Conservation (phyloP, 345 rosid genomes). For the Ceriops decandra region DNA sequence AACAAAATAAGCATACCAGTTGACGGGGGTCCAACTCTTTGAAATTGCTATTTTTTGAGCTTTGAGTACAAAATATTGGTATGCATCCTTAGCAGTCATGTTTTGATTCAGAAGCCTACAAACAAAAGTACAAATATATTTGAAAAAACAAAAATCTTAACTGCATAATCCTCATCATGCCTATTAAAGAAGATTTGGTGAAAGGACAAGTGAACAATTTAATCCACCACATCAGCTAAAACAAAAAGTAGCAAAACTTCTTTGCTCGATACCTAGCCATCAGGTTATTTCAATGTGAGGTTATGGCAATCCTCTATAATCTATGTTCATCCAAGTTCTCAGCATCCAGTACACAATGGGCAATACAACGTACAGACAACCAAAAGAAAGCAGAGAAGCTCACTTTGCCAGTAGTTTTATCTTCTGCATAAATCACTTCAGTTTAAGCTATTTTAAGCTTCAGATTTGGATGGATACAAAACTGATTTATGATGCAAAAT, state of each 20-base stretch:
- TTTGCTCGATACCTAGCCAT: neutral
- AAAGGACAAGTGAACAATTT: neutral
- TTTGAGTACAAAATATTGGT: slow-evolving; percentile 68
- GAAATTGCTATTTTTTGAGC: slow-evolving; percentile 83
- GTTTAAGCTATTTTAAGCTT: neutral
- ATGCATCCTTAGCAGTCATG: slow-evolving; percentile 64
- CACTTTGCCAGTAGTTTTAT: neutral
- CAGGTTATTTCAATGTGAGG: neutral
- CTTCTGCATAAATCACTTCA: neutral
- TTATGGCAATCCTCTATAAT: neutral
- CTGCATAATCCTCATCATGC: neutral
- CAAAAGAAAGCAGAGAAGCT: neutral
- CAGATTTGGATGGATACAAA: neutral
- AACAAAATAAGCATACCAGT: slow-evolving; percentile 48
- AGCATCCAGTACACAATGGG: neutral
- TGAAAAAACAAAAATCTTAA: neutral
- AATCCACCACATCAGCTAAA: too few relatives aligned
- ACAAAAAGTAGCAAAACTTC: neutral
- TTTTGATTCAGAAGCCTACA: slow-evolving; percentile 70
- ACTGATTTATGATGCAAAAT: neutral
- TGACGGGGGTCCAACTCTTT: slow-evolving; percentile 74
- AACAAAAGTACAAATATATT: slow-evolving; percentile 8
- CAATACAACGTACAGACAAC: neutral
- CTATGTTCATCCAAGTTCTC: neutral
- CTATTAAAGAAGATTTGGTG: neutral